Evolutionary conservation across 768 basidiomycete genomes (phyloP).

Genomic region (Podaxis sp.): DNA sequence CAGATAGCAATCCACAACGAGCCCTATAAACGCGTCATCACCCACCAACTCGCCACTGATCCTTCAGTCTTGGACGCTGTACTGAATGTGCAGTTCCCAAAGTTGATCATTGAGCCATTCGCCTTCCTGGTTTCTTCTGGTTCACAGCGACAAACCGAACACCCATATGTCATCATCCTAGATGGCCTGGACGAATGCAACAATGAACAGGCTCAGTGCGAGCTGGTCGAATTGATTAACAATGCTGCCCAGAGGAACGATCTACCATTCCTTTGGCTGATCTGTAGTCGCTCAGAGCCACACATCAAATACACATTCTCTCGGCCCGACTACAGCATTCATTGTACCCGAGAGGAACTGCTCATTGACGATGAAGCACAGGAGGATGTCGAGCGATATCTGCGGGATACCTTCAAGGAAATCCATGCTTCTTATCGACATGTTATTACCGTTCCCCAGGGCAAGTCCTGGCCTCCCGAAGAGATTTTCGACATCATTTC

Average conservation of each 20-base stretch:
- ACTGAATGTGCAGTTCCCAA: not conserved
- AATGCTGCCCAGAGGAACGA: not conserved
- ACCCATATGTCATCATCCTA: not conserved
- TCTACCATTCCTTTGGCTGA: not conserved
- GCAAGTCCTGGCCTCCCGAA: not conserved
- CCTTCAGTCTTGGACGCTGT: not conserved
- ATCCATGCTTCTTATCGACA: not conserved
- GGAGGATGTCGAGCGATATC: not conserved
- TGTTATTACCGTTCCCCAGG: not conserved
- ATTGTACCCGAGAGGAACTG: not conserved
- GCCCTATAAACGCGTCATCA: not conserved
- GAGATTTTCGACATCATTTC: not conserved
- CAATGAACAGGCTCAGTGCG: not conserved
- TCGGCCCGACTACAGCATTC: not conserved
- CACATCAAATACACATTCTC: too few species aligned
- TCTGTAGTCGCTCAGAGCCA: slow-evolving; percentile 2
- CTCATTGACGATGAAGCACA: not conserved
- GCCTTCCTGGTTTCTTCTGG: not conserved
- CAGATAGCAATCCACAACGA: not conserved
- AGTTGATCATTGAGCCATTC: not conserved
- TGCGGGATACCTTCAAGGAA: not conserved
- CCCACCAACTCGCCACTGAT: not conserved
- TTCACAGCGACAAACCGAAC: not conserved
- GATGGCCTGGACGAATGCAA: not conserved
- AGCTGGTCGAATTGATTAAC: not conserved